These are phyloP conservation scores for Xylariaceae sp. DNA, from an alignment of 2,329 filamentous ascomycete genomes.

Conservation along the genomic window DNA sequence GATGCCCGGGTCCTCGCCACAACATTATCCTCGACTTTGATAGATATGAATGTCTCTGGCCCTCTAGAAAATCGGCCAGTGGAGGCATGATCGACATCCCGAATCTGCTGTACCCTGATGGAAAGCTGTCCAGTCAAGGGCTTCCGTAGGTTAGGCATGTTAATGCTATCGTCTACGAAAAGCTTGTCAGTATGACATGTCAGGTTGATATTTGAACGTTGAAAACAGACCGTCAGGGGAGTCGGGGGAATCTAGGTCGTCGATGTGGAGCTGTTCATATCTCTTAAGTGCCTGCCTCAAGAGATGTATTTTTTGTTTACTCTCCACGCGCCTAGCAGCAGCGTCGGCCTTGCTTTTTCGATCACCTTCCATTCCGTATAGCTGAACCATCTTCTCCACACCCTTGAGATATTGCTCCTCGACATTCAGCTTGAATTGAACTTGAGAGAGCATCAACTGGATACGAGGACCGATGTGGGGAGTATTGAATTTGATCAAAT, in stretches of 20 bases:
- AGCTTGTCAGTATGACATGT: slow-evolving; percentile 25
- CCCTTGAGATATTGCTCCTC: slow-evolving; percentile 99
- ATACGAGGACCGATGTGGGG: slow-evolving; percentile 95
- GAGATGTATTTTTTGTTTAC: slow-evolving; percentile 96
- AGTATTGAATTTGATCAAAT: slow-evolving; percentile 98
- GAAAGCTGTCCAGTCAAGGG: slow-evolving; percentile 91
- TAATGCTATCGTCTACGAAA: slow-evolving; percentile 86
- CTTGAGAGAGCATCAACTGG: slow-evolving; percentile 97
- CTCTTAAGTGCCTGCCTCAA: slow-evolving; percentile 94
- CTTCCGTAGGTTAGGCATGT: slow-evolving; percentile 91
- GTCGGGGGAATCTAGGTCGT: slow-evolving; percentile 77
- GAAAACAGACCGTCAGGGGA: slow-evolving; percentile 74
- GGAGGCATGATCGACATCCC: slow-evolving; percentile 92
- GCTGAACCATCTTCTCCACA: slow-evolving; percentile 98
- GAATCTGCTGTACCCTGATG: slow-evolving; percentile 85
- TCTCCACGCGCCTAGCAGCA: slow-evolving; percentile 87
- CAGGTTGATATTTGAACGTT: background rate
- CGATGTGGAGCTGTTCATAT: slow-evolving; percentile 97
- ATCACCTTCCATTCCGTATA: slow-evolving; percentile 97
- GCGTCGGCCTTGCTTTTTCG: slow-evolving; percentile 94
- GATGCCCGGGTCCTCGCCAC: slow-evolving; percentile 87
- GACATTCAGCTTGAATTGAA: slow-evolving; percentile 98
- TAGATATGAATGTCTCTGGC: slow-evolving; percentile 92
- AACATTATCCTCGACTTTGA: slow-evolving; percentile 95
- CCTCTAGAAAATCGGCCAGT: slow-evolving; percentile 84